A percentile compares a stretch with the other conserved stretches of the same genome.
These are phyloP conservation scores for Dillenia suffruticosa DNA, from an alignment of 164 flowering plant species.

Conservation along the genomic window DNA sequence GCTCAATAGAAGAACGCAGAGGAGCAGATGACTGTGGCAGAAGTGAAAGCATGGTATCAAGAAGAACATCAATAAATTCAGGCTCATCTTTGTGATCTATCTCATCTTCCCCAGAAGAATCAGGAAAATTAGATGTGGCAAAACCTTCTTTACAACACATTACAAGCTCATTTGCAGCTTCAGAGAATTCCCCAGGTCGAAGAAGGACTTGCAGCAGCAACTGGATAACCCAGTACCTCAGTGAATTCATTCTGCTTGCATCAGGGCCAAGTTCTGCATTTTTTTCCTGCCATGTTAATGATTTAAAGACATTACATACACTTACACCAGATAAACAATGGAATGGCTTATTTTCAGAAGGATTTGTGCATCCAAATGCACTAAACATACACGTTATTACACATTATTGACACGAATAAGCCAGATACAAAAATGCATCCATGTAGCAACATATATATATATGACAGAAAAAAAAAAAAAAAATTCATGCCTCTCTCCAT, in stretches of 20 bases:
- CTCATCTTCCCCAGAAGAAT: conserved; percentile 61
- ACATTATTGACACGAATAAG: no score
- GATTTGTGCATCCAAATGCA: no score
- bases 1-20: conserved; percentile 80
- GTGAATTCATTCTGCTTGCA: conserved; percentile 56
- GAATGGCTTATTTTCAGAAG: no score
- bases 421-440: no score
- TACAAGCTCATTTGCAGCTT: conserved; percentile 76
- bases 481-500: no score
- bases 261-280: conserved; percentile 37
- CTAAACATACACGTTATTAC: no score
- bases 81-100: conserved; percentile 46
- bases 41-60: conserved; percentile 84
- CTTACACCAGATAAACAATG: no score
- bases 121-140: conserved; percentile 40
- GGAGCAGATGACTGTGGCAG: conserved; percentile 89
- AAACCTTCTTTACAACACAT: conserved; percentile 81
- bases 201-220: conserved; percentile 82
- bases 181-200: conserved; percentile 74
- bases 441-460: no score
- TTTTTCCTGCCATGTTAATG: conserved; percentile 51
- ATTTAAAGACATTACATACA: background rate
- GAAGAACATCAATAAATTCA: conserved; percentile 78
- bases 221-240: conserved; percentile 86
- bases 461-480: no score